Evolutionary conservation across 306 rosid genomes (phyloP), one percentile per base, ranked within the genome.

Genomic region (Vachellia collinsii): DNA sequence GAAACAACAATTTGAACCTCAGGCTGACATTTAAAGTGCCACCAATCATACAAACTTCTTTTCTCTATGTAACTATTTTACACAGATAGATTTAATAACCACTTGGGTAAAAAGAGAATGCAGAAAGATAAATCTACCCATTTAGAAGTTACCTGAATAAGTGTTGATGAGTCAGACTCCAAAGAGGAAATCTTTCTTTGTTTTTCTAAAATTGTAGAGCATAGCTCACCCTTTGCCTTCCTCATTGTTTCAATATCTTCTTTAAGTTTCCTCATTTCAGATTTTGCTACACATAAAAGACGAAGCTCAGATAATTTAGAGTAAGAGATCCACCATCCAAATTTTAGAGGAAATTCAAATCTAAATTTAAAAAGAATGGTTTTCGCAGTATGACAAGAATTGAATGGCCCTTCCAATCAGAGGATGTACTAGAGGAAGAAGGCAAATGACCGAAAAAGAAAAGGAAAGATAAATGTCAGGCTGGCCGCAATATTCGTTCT

Each of bases 161-260:
- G 92, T n/a, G 91, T 86, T 81, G 86, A 85, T 5, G 76, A 80
- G 81, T 95, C 91, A 77, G 80, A 77, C 81, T 91, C 97, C 86
- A 90, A 70, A 29, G 92, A 79, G 73, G 86, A 80, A 64, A 76
- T 79, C 81, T 75, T 89, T 67, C 85, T 88, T 85, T 87, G 97
- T 51, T 83, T 90, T 81, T 87, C 95, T 83, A 95, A 77, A 65
- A 91, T 90, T 87, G 83, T 85, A 5, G 85, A 90, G 92, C 99
- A 91, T 67, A 90, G 74, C 77, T 91, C 92, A n/a, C 91, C 94
- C 84, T 89, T 91, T 0, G 81, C 83, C 56, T 63, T 81, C 79
- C 47, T 51, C 91, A 91, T 90, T 69, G 78, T 67, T 22, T 89
- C 97, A 72, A 81, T 64, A 20, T 91, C 98, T 72, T 84, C 90